phyloP scores from a whole-genome alignment of 495 filamentous ascomycete species.

The Bryoglossum gracile region DNA sequence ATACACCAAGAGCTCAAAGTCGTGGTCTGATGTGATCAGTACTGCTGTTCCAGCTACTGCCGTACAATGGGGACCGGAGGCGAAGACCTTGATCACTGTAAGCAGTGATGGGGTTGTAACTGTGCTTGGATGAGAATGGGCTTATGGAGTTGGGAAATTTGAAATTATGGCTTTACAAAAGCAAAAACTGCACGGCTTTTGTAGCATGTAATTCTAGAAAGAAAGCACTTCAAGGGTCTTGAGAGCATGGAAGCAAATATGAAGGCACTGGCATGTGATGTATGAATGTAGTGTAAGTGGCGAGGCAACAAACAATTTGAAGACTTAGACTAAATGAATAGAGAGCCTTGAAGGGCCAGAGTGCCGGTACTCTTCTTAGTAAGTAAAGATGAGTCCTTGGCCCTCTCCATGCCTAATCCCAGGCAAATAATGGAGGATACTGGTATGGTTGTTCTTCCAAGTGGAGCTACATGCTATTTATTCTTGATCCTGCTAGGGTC shows the following conservation, averaged over 20 bases:
- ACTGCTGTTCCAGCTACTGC: constrained; percentile 65
- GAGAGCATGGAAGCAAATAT: background rate
- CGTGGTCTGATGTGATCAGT: constrained; percentile 80
- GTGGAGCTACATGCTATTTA: no score
- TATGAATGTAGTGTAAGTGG: no score
- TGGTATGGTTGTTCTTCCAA: no score
- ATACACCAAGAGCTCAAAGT: constrained; percentile 74
- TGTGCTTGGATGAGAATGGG: constrained; percentile 20
- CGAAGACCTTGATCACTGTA: constrained; percentile 66
- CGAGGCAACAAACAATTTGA: no score
- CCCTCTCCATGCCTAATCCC: no score
- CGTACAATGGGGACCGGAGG: constrained; percentile 68
- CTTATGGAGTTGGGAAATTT: constrained; percentile 19
- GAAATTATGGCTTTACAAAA: constrained; percentile 15
- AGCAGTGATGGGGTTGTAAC: constrained; percentile 62
- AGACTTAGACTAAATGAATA: no score
- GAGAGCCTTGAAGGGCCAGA: no score
- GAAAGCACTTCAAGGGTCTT: constrained; percentile 1
- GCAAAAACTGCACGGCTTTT: constrained; percentile 13
- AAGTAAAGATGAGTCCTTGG: no score
- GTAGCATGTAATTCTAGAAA: constrained; percentile 26
- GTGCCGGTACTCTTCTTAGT: no score
- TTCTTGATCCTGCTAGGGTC: no score
- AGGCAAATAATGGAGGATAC: no score
- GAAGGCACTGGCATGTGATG: no score